Conservation (phyloP, 257 asterid genomes). For the Solanum bukasovii region DNA sequence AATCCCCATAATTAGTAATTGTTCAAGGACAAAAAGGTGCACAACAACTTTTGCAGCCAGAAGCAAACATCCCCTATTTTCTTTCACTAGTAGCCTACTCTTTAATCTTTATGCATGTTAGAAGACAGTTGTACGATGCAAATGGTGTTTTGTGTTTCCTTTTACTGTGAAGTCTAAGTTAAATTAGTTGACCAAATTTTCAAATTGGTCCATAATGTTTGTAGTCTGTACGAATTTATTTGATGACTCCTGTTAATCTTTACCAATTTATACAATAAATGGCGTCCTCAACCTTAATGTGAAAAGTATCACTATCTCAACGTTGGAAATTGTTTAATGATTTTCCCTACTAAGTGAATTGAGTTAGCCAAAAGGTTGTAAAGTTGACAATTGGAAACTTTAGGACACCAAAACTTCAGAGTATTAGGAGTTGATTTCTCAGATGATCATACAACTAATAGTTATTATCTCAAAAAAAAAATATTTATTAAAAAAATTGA, state of each 20-base stretch:
- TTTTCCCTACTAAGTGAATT: background rate
- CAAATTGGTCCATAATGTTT: background rate
- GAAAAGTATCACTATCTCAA: background rate
- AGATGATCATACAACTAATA: too few species aligned
- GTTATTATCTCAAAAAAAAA: too few species aligned
- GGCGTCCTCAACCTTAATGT: background rate
- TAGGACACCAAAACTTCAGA: background rate
- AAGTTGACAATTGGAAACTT: background rate
- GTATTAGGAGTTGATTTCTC: background rate
- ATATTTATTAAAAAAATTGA: too few species aligned
- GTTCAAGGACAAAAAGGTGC: background rate
- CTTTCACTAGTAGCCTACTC: background rate
- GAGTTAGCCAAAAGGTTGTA: background rate
- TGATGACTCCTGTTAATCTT: background rate
- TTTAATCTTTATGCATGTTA: background rate
- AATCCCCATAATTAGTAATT: background rate
- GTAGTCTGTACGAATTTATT: background rate
- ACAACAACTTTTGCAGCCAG: slow-evolving; percentile 28
- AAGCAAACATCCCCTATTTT: slow-evolving; percentile 46
- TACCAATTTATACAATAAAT: background rate
- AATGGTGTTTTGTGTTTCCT: background rate
- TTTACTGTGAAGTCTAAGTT: background rate
- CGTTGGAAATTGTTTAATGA: background rate
- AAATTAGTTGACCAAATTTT: background rate
- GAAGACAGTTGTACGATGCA: background rate